Percentiles rank a stretch among this genome's conserved stretches.
Conservation (phyloP, 73 alveolate species). For the Paramecium sexaurelia region DNA sequence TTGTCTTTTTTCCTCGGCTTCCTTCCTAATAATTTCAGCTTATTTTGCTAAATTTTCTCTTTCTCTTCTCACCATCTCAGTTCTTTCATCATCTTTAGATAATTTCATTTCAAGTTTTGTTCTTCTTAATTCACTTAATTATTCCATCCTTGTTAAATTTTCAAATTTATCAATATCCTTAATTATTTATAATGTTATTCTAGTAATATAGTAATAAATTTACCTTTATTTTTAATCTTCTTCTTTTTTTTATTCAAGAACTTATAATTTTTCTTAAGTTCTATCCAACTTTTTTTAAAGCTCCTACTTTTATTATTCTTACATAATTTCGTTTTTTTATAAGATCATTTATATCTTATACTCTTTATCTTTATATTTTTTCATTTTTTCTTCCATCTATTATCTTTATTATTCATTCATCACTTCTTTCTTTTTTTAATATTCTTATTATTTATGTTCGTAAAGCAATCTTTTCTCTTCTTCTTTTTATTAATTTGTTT, state of each 20-base stretch:
- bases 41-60: constrained; percentile 42
- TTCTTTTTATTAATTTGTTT: constrained; percentile 18
- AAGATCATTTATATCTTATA: background rate
- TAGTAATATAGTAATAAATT: background rate
- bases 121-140: constrained; percentile 35
- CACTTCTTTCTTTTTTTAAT: constrained; percentile 5
- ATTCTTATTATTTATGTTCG: constrained; percentile 24
- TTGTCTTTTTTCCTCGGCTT: constrained; percentile 50
- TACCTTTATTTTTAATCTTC: background rate
- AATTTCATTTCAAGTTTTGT: constrained; percentile 23
- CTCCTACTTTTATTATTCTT: constrained; percentile 39
- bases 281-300: constrained; percentile 31
- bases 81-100: constrained; percentile 49
- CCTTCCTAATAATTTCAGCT: constrained; percentile 47
- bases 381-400: constrained; percentile 34
- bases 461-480: constrained; percentile 35
- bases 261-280: constrained; percentile 20
- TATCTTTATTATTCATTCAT: background rate
- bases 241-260: constrained; percentile 6
- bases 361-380: constrained; percentile 25
- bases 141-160: constrained; percentile 28
- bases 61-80: constrained; percentile 49
- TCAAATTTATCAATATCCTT: constrained; percentile 50
- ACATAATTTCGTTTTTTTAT: constrained; percentile 27
- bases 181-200: background rate